Percentiles rank a stretch among this genome's conserved stretches.
Conservation (phyloP, 306 rosid genomes). For the Prunus campanulata region DNA sequence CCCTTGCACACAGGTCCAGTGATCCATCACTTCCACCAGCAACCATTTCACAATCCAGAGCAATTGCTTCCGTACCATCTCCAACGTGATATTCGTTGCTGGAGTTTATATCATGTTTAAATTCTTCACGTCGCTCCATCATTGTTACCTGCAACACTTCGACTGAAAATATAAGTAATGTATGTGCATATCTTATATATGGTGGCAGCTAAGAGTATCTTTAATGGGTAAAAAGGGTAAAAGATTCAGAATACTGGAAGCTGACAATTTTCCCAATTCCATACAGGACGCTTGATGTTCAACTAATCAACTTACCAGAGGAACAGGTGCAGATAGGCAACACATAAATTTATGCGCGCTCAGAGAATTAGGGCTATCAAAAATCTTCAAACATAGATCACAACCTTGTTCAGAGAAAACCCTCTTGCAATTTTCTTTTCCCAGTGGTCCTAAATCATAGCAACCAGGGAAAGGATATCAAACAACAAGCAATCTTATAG, state of each 20-base stretch:
- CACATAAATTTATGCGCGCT: constrained; percentile 48
- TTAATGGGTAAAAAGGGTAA: constrained; percentile 3
- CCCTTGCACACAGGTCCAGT: constrained; percentile 73
- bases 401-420: constrained; percentile 62
- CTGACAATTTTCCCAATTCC: neutral
- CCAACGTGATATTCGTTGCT: constrained; percentile 27
- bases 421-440: constrained; percentile 48
- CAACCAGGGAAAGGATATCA: constrained; percentile 13
- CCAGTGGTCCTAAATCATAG: constrained; percentile 54
- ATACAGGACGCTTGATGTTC: neutral
- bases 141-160: constrained; percentile 54
- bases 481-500: neutral
- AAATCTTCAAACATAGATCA: constrained; percentile 52
- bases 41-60: constrained; percentile 86
- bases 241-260: neutral
- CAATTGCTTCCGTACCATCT: constrained; percentile 45
- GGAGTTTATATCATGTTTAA: constrained; percentile 26
- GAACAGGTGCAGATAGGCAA: constrained; percentile 46
- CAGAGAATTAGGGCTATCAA: constrained; percentile 47
- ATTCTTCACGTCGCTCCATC: constrained; percentile 17
- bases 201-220: constrained; percentile 9
- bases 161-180: constrained; percentile 13
- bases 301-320: constrained; percentile 41
- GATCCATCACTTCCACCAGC: constrained; percentile 91
- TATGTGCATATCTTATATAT: constrained; percentile 8